Percentiles rank a stretch among this genome's conserved stretches.
These are phyloP conservation scores for Phalaenopsis aphrodite DNA, from an alignment of 106 monocot genomes.

Conservation along the genomic window DNA sequence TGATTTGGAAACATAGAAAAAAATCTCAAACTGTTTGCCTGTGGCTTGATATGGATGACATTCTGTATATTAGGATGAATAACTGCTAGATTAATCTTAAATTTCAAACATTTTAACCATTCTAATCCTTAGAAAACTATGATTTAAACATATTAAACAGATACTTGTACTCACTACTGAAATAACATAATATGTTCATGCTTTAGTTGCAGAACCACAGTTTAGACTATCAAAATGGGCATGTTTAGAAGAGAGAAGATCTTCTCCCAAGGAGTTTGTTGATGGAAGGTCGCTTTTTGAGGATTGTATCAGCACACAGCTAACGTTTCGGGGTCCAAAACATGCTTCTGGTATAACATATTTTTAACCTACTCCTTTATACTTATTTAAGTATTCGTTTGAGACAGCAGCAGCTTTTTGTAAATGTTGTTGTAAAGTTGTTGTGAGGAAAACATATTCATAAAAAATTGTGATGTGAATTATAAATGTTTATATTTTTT, in stretches of 20 bases:
- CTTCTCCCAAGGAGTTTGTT: conserved; percentile 12
- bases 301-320: conserved; percentile 16
- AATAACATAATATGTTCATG: neutral
- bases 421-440: too few species aligned
- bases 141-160: neutral
- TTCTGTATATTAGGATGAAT: neutral
- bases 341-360: conserved; percentile 20
- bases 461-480: too few species aligned
- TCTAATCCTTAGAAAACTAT: neutral
- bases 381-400: neutral
- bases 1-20: neutral
- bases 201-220: conserved; percentile 28
- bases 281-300: conserved; percentile 1
- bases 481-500: too few species aligned
- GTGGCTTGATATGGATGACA: neutral
- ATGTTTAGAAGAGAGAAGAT: conserved; percentile 15
- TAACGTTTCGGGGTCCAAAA: conserved; percentile 33
- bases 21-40: neutral
- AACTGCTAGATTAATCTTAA: neutral
- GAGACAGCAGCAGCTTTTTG: too few species aligned
- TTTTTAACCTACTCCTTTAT: neutral
- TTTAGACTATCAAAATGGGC: conserved; percentile 60
- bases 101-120: neutral
- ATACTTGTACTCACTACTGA: neutral
- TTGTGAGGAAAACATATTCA: too few species aligned